A percentile compares a stretch with the other conserved stretches of the same genome.
phyloP scores from a whole-genome alignment of 2,329 filamentous ascomycete genomes.

The Tothia fuscella region DNA sequence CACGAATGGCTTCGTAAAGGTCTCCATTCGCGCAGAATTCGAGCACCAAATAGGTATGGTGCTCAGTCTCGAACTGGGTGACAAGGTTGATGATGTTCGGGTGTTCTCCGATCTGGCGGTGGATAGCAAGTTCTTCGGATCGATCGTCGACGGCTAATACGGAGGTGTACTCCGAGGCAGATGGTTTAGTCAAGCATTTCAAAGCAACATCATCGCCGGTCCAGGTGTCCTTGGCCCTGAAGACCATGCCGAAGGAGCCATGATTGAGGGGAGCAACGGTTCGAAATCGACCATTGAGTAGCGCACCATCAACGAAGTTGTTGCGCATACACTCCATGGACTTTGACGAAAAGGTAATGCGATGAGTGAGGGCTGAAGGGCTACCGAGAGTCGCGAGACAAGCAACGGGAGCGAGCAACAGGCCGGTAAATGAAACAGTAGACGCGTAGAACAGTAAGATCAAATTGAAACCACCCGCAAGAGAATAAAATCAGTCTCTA shows the following conservation, averaged over 20 bases:
- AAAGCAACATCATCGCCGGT: slow-evolving; percentile 78
- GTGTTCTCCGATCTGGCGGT: slow-evolving; percentile 66
- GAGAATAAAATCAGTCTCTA: slow-evolving; percentile 2
- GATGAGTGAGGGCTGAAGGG: background rate
- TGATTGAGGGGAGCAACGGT: slow-evolving; percentile 93
- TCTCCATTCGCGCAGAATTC: slow-evolving; percentile 95
- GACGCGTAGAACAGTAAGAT: no score
- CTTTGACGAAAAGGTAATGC: background rate
- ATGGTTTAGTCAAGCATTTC: slow-evolving; percentile 87
- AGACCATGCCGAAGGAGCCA: slow-evolving; percentile 98
- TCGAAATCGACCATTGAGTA: slow-evolving; percentile 81
- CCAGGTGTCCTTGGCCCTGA: slow-evolving; percentile 69
- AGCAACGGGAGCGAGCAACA: background rate
- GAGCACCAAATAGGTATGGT: slow-evolving; percentile 82
- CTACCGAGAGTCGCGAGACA: no score
- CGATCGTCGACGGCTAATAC: slow-evolving; percentile 69
- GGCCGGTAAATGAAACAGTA: no score
- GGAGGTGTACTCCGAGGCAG: slow-evolving; percentile 47
- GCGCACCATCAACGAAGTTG: slow-evolving; percentile 63
- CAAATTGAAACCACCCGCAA: background rate
- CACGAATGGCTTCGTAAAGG: slow-evolving; percentile 91
- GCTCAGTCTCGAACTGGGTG: slow-evolving; percentile 80
- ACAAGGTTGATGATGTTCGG: slow-evolving; percentile 89
- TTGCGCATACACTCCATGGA: slow-evolving; percentile 78
- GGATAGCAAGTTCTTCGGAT: slow-evolving; percentile 69